Evolutionary conservation across 495 filamentous ascomycete species (phyloP).

Genomic region (Hypoxylon rickii): DNA sequence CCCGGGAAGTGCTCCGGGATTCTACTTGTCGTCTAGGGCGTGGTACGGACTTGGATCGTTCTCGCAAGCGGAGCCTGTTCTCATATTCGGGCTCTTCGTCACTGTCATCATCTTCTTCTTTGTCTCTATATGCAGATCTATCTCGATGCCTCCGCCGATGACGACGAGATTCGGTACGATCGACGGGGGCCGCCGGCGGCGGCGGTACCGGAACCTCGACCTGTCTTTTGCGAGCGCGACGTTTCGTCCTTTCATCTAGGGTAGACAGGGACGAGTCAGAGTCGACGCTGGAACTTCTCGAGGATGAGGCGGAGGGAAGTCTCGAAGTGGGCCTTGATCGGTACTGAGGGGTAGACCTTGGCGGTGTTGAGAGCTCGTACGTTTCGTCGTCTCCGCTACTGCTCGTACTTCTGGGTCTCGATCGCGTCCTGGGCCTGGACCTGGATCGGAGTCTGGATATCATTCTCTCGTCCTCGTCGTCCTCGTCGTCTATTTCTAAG

Average conservation of each 20-base stretch:
- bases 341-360: conserved; percentile 43
- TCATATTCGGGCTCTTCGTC: conserved; percentile 32
- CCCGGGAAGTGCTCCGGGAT: conserved; percentile 34
- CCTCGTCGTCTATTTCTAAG: conserved; percentile 37
- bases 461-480: conserved; percentile 34
- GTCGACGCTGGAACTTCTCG: conserved; percentile 45
- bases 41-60: conserved; percentile 29
- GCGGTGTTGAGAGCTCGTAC: conserved; percentile 43
- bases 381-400: conserved; percentile 38
- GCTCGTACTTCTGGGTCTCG: conserved; percentile 12
- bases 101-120: conserved; percentile 37
- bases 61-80: conserved; percentile 29
- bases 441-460: conserved; percentile 32
- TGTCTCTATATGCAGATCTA: conserved; percentile 22
- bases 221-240: conserved; percentile 24
- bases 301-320: conserved; percentile 42
- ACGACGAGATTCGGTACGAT: conserved; percentile 24
- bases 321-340: conserved; percentile 48
- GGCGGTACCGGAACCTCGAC: conserved; percentile 20
- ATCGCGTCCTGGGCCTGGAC: conserved; percentile 25
- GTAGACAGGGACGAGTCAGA: conserved; percentile 45
- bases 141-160: conserved; percentile 28
- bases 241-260: conserved; percentile 38
- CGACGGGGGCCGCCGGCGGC: conserved; percentile 20
- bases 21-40: conserved; percentile 19